Conservation (phyloP, 192 early-diverging fungal genomes). For the Backusella mclennaniae region DNA sequence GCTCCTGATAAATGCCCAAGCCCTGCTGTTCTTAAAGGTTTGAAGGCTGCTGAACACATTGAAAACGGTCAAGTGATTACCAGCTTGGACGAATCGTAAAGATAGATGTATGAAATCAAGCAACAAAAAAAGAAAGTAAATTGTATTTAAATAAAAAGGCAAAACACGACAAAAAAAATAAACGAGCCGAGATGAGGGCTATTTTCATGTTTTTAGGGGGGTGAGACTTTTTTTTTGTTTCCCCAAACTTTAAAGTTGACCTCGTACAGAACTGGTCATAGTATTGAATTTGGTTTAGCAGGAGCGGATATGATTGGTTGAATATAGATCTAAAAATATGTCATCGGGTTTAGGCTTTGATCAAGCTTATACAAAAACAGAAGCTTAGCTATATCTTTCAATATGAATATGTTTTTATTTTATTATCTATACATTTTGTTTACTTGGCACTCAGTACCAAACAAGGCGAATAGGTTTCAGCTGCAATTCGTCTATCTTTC, state of each 20-base stretch:
- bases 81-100: conserved; percentile 10
- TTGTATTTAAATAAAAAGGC: background rate
- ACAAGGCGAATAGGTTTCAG: background rate
- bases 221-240: background rate
- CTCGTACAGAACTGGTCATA: background rate
- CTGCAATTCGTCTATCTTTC: background rate
- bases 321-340: background rate
- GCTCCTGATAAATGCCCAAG: conserved; percentile 55
- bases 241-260: background rate
- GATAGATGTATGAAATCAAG: background rate
- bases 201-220: background rate
- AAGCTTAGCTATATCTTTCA: background rate
- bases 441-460: background rate
- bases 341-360: background rate
- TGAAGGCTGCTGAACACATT: conserved; percentile 39
- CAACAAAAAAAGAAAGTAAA: background rate
- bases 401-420: too few relatives aligned
- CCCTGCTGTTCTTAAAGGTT: conserved; percentile 39
- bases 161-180: background rate
- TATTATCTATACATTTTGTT: background rate
- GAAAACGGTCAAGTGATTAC: conserved; percentile 3
- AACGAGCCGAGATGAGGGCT: background rate
- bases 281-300: background rate
- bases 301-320: background rate
- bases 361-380: background rate